phyloP scores from a whole-genome alignment of 2,329 filamentous ascomycete species.

The Falciphora oryzae region DNA sequence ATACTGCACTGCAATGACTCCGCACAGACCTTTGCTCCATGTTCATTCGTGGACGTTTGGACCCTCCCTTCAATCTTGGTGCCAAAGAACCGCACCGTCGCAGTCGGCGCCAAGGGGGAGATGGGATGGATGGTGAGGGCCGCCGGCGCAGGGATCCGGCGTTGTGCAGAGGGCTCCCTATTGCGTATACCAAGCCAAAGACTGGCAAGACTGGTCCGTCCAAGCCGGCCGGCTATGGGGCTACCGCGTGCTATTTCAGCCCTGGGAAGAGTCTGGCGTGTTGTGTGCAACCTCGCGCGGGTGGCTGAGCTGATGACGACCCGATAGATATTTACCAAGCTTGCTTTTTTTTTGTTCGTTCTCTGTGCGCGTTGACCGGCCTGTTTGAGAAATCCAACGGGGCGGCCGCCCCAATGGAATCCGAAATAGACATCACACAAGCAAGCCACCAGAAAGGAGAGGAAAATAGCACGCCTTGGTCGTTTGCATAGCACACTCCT shows the following conservation, averaged over 20 bases:
- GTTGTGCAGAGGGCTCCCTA: neutral
- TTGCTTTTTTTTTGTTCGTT: neutral
- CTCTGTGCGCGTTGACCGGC: neutral
- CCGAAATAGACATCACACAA: no score
- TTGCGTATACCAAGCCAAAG: conserved; percentile 1
- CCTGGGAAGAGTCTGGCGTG: neutral
- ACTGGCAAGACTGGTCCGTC: neutral
- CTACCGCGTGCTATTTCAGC: neutral
- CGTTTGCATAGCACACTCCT: neutral
- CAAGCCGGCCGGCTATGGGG: neutral
- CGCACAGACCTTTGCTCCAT: neutral
- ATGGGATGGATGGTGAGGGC: neutral
- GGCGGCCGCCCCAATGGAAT: no score
- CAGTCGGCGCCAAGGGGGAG: neutral
- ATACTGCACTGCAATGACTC: neutral
- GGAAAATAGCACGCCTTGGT: neutral
- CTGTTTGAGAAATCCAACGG: neutral
- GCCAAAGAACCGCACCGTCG: neutral
- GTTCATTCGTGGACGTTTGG: neutral
- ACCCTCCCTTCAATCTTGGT: no score
- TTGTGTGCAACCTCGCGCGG: neutral
- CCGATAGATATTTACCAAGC: no score
- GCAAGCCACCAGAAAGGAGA: no score
- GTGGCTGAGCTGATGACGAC: neutral
- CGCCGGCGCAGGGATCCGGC: neutral